Evolutionary conservation across 2,329 filamentous ascomycete genomes (phyloP).

Genomic region (Botrytis byssoidea): DNA sequence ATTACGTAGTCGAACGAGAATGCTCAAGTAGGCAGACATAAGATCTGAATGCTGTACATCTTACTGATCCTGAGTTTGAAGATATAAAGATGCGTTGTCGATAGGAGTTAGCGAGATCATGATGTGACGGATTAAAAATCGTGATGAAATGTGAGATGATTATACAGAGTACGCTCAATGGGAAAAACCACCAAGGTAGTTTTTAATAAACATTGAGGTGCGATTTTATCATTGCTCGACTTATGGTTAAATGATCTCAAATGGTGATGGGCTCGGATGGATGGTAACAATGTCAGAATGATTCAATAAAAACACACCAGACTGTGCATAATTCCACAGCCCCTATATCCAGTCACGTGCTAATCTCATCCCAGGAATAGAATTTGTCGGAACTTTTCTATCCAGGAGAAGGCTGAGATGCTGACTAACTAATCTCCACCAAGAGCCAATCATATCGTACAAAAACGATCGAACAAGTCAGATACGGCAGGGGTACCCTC

Average conservation of each 20-base stretch:
- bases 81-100: not conserved
- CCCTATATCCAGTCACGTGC: not conserved
- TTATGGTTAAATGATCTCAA: not conserved
- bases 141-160: no score
- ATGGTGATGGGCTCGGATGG: no score
- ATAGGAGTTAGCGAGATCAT: no score
- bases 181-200: accelerated
- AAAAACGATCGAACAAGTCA: not conserved
- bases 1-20: not conserved
- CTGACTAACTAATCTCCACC: not conserved
- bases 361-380: not conserved
- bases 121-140: no score
- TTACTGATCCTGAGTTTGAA: not conserved
- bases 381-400: not conserved
- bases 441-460: not conserved
- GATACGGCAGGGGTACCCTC: not conserved
- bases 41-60: not conserved
- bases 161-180: no score
- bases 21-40: not conserved
- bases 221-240: not conserved
- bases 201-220: not conserved
- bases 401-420: not conserved
- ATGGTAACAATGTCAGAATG: no score
- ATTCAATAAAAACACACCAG: not conserved
- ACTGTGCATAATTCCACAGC: accelerated